Evolutionary conservation across 2,329 filamentous ascomycete species (phyloP).

Genomic region (Graphiopsis chlorocephala): DNA sequence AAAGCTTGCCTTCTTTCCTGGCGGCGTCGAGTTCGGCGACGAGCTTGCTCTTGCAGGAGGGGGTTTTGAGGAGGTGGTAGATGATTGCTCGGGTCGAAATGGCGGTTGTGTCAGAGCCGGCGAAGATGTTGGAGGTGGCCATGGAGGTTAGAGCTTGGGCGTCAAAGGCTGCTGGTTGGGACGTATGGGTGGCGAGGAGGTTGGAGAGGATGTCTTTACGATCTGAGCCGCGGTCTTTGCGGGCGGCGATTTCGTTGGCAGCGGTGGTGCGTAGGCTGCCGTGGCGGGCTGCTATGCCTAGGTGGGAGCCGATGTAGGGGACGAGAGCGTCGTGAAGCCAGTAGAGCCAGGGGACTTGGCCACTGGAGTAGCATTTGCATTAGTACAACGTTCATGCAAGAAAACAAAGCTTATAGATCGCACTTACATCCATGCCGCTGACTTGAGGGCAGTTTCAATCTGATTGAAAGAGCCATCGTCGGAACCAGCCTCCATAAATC

Average conservation of each 20-base stretch:
- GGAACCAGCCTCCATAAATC: slow-evolving; percentile 46
- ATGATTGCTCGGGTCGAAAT: slow-evolving; percentile 38
- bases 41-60: slow-evolving; percentile 30
- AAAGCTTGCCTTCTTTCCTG: slow-evolving; percentile 27
- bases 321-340: slow-evolving; percentile 32
- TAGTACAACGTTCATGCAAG: too few species aligned
- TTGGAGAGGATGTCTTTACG: slow-evolving; percentile 51
- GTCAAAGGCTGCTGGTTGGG: slow-evolving; percentile 37
- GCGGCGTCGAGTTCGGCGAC: slow-evolving; percentile 36
- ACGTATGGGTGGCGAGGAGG: slow-evolving; percentile 44
- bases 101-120: slow-evolving; percentile 44
- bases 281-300: slow-evolving; percentile 30
- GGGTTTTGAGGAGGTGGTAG: slow-evolving; percentile 39
- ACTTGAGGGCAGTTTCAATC: slow-evolving; percentile 24
- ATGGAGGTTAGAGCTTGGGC: slow-evolving; percentile 40
- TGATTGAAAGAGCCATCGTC: slow-evolving; percentile 21
- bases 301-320: slow-evolving; percentile 24
- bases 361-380: background rate
- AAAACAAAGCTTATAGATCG: too few species aligned
- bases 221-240: slow-evolving; percentile 34
- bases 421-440: slow-evolving; percentile 23
- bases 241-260: slow-evolving; percentile 28
- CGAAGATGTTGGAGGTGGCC: slow-evolving; percentile 38
- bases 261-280: slow-evolving; percentile 29
- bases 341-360: slow-evolving; percentile 25